phyloP scores from a whole-genome alignment of 306 rosid genomes.

The Phaseolus lunatus region DNA sequence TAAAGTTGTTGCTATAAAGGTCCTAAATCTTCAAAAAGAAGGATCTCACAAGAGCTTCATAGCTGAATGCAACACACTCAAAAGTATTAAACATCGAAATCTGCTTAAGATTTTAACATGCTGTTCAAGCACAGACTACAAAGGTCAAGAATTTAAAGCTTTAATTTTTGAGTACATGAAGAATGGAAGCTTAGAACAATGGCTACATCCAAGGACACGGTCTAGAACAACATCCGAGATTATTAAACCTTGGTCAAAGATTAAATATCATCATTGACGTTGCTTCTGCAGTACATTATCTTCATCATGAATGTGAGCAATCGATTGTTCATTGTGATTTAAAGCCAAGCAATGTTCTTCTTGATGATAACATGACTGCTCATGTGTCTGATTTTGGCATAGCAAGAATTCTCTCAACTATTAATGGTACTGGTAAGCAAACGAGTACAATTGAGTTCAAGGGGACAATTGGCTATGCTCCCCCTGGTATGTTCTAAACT shows the following conservation, averaged over 20 bases:
- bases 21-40: neutral
- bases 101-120: neutral
- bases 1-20: constrained; percentile 15
- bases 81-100: too few species aligned
- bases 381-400: too few species aligned
- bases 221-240: neutral
- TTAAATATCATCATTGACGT: neutral
- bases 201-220: neutral
- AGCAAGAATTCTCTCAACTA: neutral
- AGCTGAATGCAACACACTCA: too few species aligned
- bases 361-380: too few species aligned
- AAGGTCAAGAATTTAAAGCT: constrained; percentile 9
- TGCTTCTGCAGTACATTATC: neutral
- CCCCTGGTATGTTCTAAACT: neutral
- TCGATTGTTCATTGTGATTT: neutral
- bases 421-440: neutral
- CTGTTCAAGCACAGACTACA: constrained; percentile 7
- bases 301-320: neutral
- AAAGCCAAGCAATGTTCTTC: too few species aligned
- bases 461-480: neutral
- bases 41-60: neutral
- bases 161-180: neutral
- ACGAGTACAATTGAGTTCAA: neutral
- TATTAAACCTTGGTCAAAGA: neutral
- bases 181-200: too few species aligned